A percentile compares a stretch with the other conserved stretches of the same genome.
These are phyloP conservation scores for Jatropha multifida DNA, from an alignment of 441 rosid species.

Conservation along the genomic window DNA sequence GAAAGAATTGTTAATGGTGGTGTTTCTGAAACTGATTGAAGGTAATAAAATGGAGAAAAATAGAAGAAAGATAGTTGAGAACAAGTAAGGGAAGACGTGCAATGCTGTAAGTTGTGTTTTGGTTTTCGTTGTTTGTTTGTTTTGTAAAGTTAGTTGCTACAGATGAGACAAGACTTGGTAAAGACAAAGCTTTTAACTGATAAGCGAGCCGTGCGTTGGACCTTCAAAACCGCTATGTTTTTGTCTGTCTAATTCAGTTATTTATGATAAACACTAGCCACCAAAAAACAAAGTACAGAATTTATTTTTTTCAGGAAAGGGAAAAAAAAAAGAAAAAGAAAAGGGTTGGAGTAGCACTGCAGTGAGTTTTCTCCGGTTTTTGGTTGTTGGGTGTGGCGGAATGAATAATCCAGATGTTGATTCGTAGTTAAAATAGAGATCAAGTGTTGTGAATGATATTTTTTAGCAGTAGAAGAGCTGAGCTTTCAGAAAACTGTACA, in stretches of 20 bases:
- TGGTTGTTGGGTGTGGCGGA: not conserved
- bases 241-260: not conserved
- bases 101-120: conserved; percentile 18
- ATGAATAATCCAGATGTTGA: not conserved
- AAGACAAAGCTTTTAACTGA: conserved; percentile 9
- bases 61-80: conserved; percentile 29
- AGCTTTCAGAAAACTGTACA: not conserved
- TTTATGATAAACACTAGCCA: conserved; percentile 5
- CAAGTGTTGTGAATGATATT: not conserved
- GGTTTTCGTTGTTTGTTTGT: not conserved
- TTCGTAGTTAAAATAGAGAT: not conserved
- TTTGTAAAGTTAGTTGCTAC: conserved; percentile 2
- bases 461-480: not conserved
- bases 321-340: no score
- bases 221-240: conserved; percentile 13
- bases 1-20: conserved; percentile 6
- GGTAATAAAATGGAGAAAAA: conserved; percentile 14
- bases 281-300: not conserved
- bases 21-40: conserved; percentile 21
- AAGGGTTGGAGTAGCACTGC: not conserved
- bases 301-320: not conserved
- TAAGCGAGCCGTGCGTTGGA: conserved; percentile 30
- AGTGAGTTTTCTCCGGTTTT: not conserved
- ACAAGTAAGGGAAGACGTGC: conserved; percentile 45
- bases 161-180: conserved; percentile 18